Evolutionary conservation across 2,329 filamentous ascomycete genomes (phyloP), one percentile per base, ranked within the genome.

Genomic region (Catunica adiposa): DNA sequence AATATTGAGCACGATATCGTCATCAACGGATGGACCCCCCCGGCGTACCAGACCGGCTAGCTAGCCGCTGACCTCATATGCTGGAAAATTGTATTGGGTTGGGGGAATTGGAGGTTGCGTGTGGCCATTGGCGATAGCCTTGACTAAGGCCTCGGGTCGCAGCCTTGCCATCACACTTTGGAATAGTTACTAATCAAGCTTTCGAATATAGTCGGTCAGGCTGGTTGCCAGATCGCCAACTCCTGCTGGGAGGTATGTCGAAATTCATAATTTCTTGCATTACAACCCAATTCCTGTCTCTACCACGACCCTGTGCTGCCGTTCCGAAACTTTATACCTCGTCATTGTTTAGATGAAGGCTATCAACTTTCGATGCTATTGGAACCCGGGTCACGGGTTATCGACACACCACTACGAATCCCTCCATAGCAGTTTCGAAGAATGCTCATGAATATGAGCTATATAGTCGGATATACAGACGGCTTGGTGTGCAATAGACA

Each of bases 171-270:
- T n/a, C 20, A n/a, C 15, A 44, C 8, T 8, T 44, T 11, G 8
- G n/a, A 22, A 44, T 22, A 44, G 20, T 44, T 17, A 44, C 40
- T 44, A 44, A 44, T 44, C 40, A 44, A 44, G 15, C 20, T 62
- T 63, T 66, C 71, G 61, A 65, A 53, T 68, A 68, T 72, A 98
- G 92, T 98, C 80, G 92, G 92, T 76, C 92, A 98, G 82, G 92
- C 92, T 71, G 92, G 92, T 85, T 97, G 92, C 83, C 92, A 98
- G 74, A 98, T 98, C 70, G 92, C 90, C 77, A 98, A 98, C 80
- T 92, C 92, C 66, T 97, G 92, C 83, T 98, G 92, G 92, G 92
- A 98, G 89, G 92, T 98, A 77, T 78, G 87, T 78, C 37, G 42
- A 40, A 20, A 23, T 22, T 22, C 22, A 23, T 46, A 15, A 44